A percentile compares a stretch with the other conserved stretches of the same genome.
These are phyloP conservation scores for Phragmites australis DNA, from an alignment of 176 grass and related monocot genomes.

Conservation along the genomic window DNA sequence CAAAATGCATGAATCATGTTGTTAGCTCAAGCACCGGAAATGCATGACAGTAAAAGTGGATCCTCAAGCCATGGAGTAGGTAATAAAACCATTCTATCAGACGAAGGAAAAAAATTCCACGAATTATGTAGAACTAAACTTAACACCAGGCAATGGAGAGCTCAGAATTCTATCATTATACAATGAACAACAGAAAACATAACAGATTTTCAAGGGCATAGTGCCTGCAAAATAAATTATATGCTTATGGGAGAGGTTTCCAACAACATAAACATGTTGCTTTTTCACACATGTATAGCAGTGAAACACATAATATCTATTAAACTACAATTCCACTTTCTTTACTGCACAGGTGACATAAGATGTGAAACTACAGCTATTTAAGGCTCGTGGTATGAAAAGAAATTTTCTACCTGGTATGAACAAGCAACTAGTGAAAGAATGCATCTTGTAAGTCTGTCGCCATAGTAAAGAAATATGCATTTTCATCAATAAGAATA, in stretches of 20 bases:
- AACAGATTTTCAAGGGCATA: conserved; percentile 1
- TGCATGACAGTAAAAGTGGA: conserved; percentile 23
- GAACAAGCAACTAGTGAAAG: background rate
- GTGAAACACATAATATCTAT: background rate
- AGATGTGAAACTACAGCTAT: background rate
- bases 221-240: background rate
- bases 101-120: background rate
- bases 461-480: background rate
- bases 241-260: background rate
- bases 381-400: background rate
- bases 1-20: conserved; percentile 21
- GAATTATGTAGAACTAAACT: background rate
- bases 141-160: background rate
- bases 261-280: background rate
- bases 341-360: background rate
- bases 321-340: background rate
- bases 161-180: background rate
- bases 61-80: background rate
- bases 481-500: background rate
- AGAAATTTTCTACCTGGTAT: background rate
- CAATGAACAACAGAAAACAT: background rate
- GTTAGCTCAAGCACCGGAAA: conserved; percentile 32
- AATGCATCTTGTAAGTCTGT: background rate
- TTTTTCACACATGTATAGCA: background rate
- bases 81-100: background rate